These are phyloP conservation scores for Iris pallida DNA, from an alignment of 116 monocot genomes.

Conservation along the genomic window DNA sequence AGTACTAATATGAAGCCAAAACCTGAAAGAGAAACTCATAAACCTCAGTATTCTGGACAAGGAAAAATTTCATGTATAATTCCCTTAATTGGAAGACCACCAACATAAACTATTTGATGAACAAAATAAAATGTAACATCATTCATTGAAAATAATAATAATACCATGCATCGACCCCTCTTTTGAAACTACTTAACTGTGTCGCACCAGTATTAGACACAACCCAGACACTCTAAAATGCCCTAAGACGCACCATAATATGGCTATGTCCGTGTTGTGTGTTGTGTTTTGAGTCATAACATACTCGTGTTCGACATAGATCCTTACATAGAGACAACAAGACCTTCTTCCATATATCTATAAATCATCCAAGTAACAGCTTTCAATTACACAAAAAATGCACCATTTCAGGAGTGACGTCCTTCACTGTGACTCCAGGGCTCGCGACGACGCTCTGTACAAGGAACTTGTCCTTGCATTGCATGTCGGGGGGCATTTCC, in stretches of 20 bases:
- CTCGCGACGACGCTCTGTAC: constrained; percentile 40
- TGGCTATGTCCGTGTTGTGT: too few species aligned
- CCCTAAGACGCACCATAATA: too few species aligned
- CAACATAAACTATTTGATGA: neutral
- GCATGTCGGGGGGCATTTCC: constrained; percentile 45
- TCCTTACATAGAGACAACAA: neutral
- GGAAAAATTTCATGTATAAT: neutral
- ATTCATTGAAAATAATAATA: neutral
- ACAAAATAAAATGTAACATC: neutral
- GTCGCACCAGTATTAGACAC: too few species aligned
- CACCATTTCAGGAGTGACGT: constrained; percentile 49
- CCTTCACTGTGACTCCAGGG: constrained; percentile 20
- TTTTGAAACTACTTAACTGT: too few species aligned
- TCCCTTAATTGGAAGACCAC: neutral
- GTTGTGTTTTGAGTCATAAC: too few species aligned
- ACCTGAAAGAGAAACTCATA: too few species aligned
- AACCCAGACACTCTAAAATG: too few species aligned
- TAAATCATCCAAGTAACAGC: neutral
- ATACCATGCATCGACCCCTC: too few species aligned
- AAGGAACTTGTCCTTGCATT: constrained; percentile 58
- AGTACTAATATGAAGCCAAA: too few species aligned
- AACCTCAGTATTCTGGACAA: too few species aligned
- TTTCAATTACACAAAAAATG: neutral
- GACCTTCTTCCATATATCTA: neutral
- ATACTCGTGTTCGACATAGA: neutral